Evolutionary conservation across 768 basidiomycete species (phyloP).

Genomic region (Mycena epipterygia): DNA sequence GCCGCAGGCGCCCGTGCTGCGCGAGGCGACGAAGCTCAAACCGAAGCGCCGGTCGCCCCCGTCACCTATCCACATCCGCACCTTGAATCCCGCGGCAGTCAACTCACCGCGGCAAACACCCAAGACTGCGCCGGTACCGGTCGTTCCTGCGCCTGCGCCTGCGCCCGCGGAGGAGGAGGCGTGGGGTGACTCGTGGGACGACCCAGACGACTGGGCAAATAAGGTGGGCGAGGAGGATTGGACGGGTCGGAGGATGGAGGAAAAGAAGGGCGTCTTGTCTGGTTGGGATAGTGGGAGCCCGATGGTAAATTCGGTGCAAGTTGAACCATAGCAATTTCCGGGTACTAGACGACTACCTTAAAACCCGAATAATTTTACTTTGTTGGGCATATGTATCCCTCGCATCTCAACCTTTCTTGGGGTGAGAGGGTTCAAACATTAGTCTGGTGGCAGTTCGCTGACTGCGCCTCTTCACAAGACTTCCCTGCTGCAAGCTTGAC

Average conservation of each 20-base stretch:
- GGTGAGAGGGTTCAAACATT: too few relatives aligned
- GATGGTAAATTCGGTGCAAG: constrained; percentile 26
- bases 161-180: constrained; percentile 43
- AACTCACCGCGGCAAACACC: constrained; percentile 45
- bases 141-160: constrained; percentile 32
- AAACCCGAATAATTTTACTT: constrained; percentile 13
- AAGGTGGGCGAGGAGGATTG: constrained; percentile 62
- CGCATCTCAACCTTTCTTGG: too few relatives aligned
- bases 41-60: constrained; percentile 57
- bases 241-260: constrained; percentile 56
- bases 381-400: too few relatives aligned
- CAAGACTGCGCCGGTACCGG: constrained; percentile 30
- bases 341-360: constrained; percentile 1
- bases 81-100: constrained; percentile 48
- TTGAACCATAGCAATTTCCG: constrained; percentile 6
- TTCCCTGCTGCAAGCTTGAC: too few relatives aligned
- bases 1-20: constrained; percentile 39
- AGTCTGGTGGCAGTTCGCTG: too few relatives aligned
- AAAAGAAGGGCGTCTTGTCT: constrained; percentile 50
- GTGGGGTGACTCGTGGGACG: constrained; percentile 70
- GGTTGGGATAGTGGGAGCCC: constrained; percentile 40
- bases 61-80: constrained; percentile 55
- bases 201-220: constrained; percentile 66
- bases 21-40: constrained; percentile 52
- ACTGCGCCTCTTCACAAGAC: too few relatives aligned